Percentiles rank a stretch among this genome's conserved stretches.
phyloP scores from a whole-genome alignment of 2,329 filamentous ascomycete species.

The Chrysosporium keratinophilum region DNA sequence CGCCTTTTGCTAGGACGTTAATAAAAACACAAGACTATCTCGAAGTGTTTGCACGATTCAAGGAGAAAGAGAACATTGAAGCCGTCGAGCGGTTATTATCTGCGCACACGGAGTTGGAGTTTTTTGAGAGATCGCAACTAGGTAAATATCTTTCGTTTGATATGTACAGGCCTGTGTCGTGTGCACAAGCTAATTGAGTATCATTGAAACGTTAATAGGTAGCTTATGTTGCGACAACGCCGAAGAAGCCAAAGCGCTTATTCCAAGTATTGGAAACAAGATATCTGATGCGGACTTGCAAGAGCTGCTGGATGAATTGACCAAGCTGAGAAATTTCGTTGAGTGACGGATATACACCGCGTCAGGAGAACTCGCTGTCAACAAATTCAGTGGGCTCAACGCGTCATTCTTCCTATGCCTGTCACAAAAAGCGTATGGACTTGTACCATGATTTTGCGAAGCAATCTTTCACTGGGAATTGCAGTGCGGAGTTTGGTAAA shows the following conservation, averaged over 20 bases:
- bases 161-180: neutral
- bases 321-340: slow-evolving; percentile 55
- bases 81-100: slow-evolving; percentile 82
- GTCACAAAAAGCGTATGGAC: neutral
- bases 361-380: too few species aligned
- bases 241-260: slow-evolving; percentile 92
- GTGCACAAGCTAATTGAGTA: slow-evolving; percentile 8
- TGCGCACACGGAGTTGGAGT: slow-evolving; percentile 63
- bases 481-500: neutral
- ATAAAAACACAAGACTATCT: slow-evolving; percentile 86
- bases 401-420: neutral
- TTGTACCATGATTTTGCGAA: neutral
- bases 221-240: slow-evolving; percentile 84
- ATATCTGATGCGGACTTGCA: slow-evolving; percentile 82
- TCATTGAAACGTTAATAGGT: slow-evolving; percentile 42
- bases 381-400: too few species aligned
- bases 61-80: slow-evolving; percentile 86
- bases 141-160: slow-evolving; percentile 45
- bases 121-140: slow-evolving; percentile 87
- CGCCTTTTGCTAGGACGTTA: slow-evolving; percentile 46
- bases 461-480: neutral
- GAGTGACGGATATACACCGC: slow-evolving; percentile 22
- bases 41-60: slow-evolving; percentile 90
- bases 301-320: slow-evolving; percentile 80
- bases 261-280: slow-evolving; percentile 80